Evolutionary conservation across 441 rosid genomes (phyloP), one percentile per base, ranked within the genome.

Genomic region (Bruguiera hainesii): DNA sequence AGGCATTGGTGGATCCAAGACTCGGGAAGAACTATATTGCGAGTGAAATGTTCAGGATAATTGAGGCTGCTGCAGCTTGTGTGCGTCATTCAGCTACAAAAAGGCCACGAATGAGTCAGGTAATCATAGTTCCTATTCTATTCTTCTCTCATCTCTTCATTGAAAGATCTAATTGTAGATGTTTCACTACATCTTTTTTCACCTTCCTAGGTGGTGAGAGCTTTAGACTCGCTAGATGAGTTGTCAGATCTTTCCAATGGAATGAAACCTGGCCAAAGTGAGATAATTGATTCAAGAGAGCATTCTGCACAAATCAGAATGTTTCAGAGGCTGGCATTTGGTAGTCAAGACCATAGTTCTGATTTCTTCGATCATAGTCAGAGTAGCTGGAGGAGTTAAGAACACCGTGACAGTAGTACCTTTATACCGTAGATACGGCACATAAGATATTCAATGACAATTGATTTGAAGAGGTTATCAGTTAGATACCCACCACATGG

Each of bases 61-160:
- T 89, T 7, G 96, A 90, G 83, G 96, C 96, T 26, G 98, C 98
- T 7, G 97, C 97, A 39, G 98, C 98, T 46, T 93, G 97, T 21
- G 85, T 93, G 9, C 91, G 98, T 19, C 96, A 93, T 78, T 90
- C 94, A 46, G 95, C 89, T 72, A 67, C 82, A 6, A 93, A 79
- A 75, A 84, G 98, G 80, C 98, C 97, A 8, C 80, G 81, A 66
- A 90, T 90, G 98, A 87, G 96, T 75, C 98, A 90, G 87, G 83
- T 86, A 76, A 58, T 49, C 39, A 28, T 46, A 13, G 33, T 30
- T 28, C 28, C 48, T 25, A 21, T 33, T 23, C 15, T 57, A 51
- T 3, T 39, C 50, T 19, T 25, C 3, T 42, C 18, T 37, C 46
- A 42, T 25, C 8, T 48, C 55, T 37, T 13, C 48, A 42, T 21